Evolutionary conservation across 2,329 filamentous ascomycete genomes (phyloP).

Genomic region (Pyrenophora seminiperda): DNA sequence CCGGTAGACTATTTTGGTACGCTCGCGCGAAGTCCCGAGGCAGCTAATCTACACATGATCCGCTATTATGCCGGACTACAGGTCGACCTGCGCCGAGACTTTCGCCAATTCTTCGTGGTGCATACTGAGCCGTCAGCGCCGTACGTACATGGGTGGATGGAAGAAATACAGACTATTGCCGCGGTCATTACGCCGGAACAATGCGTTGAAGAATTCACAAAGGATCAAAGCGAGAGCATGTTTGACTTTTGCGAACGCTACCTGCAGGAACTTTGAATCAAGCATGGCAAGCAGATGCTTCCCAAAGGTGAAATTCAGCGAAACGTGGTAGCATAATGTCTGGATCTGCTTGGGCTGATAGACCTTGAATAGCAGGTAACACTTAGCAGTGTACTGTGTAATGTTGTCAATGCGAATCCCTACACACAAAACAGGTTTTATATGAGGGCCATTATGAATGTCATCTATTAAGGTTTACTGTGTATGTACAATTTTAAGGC

Average conservation of each 20-base stretch:
- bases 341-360: no score
- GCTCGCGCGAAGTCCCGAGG: slow-evolving; percentile 21
- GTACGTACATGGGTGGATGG: slow-evolving; percentile 28
- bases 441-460: no score
- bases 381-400: no score
- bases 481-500: no score
- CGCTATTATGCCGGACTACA: slow-evolving; percentile 33
- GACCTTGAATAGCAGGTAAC: no score
- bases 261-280: slow-evolving; percentile 13
- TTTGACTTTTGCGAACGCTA: slow-evolving; percentile 40
- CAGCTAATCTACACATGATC: slow-evolving; percentile 36
- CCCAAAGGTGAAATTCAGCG: no score
- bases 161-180: slow-evolving; percentile 30
- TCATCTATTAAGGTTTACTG: neutral
- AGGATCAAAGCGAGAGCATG: slow-evolving; percentile 21
- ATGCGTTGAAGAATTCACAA: slow-evolving; percentile 32
- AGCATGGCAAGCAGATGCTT: no score
- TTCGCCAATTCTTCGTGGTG: slow-evolving; percentile 42
- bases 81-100: slow-evolving; percentile 29
- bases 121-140: slow-evolving; percentile 32
- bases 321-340: no score
- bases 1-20: slow-evolving; percentile 35
- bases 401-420: no score
- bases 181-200: slow-evolving; percentile 37
- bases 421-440: no score